Evolutionary conservation across 208 protist genomes (phyloP), one percentile per base, ranked within the genome.

Genomic region (Tritrichomonas foetus): DNA sequence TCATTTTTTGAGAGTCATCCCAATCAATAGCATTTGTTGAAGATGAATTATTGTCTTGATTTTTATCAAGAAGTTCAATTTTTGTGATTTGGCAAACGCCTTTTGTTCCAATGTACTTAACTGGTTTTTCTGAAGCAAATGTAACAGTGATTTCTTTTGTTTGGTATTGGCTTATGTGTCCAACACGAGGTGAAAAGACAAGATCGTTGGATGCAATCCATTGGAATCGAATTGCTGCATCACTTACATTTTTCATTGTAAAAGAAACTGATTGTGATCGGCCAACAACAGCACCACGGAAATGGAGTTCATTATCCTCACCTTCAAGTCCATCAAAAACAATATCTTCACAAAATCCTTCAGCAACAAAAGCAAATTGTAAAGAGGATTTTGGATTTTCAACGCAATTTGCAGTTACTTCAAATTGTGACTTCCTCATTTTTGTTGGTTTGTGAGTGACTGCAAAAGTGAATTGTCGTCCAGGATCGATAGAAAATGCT

Each of bases 271-370:
- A 57, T n/a, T 53, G 41, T 39, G n/a, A 20, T 39, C 30, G 8
- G 20, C 78, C 78, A 39, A 89, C 78, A 39, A 89, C 30, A 39
- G 78, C 47, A 89, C 41, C 78, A n/a, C 14, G 11, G 8, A 89
- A 89, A 30, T 89, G 78, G 0, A 89, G 8, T 27, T 89, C 78
- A 49, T 61, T 61, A 49, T 89, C 78, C 11, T 89, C 78, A n/a
- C 78, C 78, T 33, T 69, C 64, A 20, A 89, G 25, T 39, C 78
- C 78, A 55, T 89, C 78, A 49, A 89, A 89, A 33, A 53, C 16
- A 20, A 89, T 2, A 57, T 89, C 78, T 89, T 89, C 78, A 49
- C 47, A 57, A n/a, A 57, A 89, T 16, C 78, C 78, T 89, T 89
- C 78, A 16, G n/a, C 78, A 20, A 30, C 27, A 9, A 20, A 44